Evolutionary conservation across 1,284 basidiomycete species (phyloP).

Genomic region (Wallemia ichthyophaga): DNA sequence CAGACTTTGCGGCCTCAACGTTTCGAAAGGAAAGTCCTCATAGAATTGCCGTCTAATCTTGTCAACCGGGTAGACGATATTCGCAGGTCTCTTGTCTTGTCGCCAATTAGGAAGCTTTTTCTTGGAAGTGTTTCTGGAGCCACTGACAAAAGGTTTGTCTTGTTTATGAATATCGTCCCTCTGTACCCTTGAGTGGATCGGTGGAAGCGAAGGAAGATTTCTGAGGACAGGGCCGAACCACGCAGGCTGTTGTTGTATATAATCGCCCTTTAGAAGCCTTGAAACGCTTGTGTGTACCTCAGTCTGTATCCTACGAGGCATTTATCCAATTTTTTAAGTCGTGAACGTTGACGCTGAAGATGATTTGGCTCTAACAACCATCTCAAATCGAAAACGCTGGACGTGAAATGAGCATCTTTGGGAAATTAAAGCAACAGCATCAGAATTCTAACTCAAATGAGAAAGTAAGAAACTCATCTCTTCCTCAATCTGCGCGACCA

Average conservation of each 20-base stretch:
- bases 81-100: conserved; percentile 10
- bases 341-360: no score
- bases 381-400: background rate
- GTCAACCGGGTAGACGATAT: conserved; percentile 59
- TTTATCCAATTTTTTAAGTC: conserved; percentile 13
- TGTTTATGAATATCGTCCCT: conserved; percentile 6
- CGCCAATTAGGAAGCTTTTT: conserved; percentile 6
- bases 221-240: conserved; percentile 66
- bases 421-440: background rate
- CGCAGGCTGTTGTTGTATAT: conserved; percentile 36
- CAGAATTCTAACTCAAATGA: background rate
- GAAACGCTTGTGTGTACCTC: conserved; percentile 71
- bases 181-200: conserved; percentile 16
- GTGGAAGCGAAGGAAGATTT: conserved; percentile 59
- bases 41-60: conserved; percentile 69
- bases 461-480: background rate
- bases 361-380: no score
- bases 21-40: conserved; percentile 83
- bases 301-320: conserved; percentile 54
- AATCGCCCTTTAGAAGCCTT: conserved; percentile 41
- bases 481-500: background rate
- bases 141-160: conserved; percentile 20
- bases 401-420: background rate
- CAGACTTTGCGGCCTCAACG: conserved; percentile 46
- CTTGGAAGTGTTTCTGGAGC: conserved; percentile 10